Conservation (phyloP, 2,329 filamentous ascomycete species). For the Remersonia thermophila region DNA sequence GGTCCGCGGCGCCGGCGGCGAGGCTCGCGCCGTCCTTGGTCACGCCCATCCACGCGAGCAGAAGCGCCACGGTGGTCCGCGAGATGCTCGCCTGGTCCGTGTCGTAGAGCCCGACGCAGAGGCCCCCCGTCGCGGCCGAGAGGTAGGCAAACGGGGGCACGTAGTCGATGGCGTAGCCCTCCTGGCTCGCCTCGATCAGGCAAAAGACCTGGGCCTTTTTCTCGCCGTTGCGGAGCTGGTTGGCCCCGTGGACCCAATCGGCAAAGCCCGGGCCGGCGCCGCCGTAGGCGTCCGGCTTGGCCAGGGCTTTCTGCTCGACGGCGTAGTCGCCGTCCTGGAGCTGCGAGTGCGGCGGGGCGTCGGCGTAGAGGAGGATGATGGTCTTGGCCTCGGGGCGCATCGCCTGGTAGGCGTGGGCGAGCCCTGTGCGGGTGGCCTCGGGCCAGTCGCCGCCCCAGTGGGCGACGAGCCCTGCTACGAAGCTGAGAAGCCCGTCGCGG, state of each 20-base stretch:
- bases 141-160: conserved; percentile 29
- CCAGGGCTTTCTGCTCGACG: conserved; percentile 19
- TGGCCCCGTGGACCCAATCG: conserved; percentile 32
- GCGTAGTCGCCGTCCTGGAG: conserved; percentile 16
- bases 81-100: conserved; percentile 23
- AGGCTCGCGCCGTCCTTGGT: conserved; percentile 15
- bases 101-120: conserved; percentile 24
- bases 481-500: conserved; percentile 25
- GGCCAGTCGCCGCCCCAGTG: conserved; percentile 30
- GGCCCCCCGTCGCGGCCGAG: conserved; percentile 29
- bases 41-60: conserved; percentile 33
- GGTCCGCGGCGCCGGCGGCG: conserved; percentile 9
- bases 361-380: conserved; percentile 35
- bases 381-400: conserved; percentile 38
- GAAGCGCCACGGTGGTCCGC: conserved; percentile 27
- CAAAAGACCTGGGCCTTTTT: conserved; percentile 33
- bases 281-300: conserved; percentile 18
- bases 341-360: conserved; percentile 34
- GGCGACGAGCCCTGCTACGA: conserved; percentile 23
- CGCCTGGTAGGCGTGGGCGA: conserved; percentile 32
- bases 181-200: conserved; percentile 21
- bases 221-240: conserved; percentile 22
- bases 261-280: conserved; percentile 25
- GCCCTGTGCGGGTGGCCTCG: conserved; percentile 36
- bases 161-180: conserved; percentile 6